Conservation (phyloP, 192 early-diverging fungal genomes). For the Allomyces javanicus region DNA sequence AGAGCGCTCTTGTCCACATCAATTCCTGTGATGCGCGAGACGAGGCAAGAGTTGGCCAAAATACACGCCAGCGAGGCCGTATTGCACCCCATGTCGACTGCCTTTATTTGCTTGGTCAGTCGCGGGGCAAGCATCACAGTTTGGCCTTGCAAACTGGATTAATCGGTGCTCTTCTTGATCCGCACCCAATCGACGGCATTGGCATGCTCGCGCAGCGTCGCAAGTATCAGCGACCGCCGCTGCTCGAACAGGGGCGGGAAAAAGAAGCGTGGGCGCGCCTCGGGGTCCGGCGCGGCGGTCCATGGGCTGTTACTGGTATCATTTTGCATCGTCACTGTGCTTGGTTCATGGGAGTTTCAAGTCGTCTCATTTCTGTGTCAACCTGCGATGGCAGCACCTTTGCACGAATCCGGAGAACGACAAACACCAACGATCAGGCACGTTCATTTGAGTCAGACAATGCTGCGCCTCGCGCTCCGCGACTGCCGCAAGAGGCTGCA, state of each 20-base stretch:
- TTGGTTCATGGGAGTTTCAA: no score
- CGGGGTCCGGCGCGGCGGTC: no score
- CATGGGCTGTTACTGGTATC: no score
- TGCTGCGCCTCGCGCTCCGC: no score
- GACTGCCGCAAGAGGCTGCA: no score
- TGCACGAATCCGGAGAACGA: no score
- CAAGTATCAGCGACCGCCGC: background rate
- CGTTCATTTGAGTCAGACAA: no score
- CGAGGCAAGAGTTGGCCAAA: background rate
- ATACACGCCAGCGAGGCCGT: background rate
- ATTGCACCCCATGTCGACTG: background rate
- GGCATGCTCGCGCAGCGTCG: background rate
- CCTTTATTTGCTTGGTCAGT: background rate
- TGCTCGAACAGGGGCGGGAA: background rate
- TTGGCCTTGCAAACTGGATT: background rate
- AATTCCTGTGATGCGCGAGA: background rate
- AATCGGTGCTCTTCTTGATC: background rate
- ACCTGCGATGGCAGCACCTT: no score
- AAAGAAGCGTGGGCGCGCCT: background rate
- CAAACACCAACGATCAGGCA: no score
- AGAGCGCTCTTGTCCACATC: background rate
- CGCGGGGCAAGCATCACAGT: background rate
- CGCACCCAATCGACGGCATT: background rate
- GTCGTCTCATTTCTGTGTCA: no score
- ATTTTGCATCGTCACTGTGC: no score